Conservation (phyloP, 1,284 basidiomycete species). For the Calocybe gambosa region DNA sequence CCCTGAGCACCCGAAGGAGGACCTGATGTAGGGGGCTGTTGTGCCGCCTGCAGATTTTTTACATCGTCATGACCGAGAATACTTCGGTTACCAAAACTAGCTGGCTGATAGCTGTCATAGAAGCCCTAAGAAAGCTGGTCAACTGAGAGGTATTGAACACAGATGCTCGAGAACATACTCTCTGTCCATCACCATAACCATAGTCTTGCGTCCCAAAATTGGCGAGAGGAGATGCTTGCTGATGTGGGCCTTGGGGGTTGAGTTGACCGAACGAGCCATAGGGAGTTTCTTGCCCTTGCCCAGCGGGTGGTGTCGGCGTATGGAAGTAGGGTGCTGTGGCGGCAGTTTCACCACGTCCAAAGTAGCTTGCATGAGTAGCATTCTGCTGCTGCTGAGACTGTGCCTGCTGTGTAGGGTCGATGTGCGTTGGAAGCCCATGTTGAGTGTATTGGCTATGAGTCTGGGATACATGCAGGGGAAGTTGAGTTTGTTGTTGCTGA, state of each 20-base stretch:
- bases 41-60: conserved; percentile 55
- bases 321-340: conserved; percentile 59
- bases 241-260: conserved; percentile 33
- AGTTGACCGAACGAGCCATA: conserved; percentile 67
- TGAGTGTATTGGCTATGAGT: conserved; percentile 55
- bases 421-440: conserved; percentile 55
- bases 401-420: conserved; percentile 49
- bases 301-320: conserved; percentile 63
- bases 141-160: conserved; percentile 14
- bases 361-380: conserved; percentile 45
- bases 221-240: conserved; percentile 52
- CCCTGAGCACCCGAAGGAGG: conserved; percentile 46
- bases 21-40: conserved; percentile 41
- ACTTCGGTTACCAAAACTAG: conserved; percentile 54
- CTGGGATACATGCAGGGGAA: conserved; percentile 36
- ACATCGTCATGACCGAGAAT: conserved; percentile 66
- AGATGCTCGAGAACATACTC: conserved; percentile 37
- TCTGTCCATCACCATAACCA: conserved; percentile 56
- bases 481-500: conserved; percentile 22
- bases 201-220: conserved; percentile 59
- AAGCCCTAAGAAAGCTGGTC: conserved; percentile 45
- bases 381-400: conserved; percentile 36
- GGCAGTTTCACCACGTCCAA: conserved; percentile 57
- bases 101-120: conserved; percentile 68
- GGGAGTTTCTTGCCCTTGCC: conserved; percentile 55